Conservation (phyloP, 371 early-diverging fungal genomes). For the Mortierella sp. region DNA sequence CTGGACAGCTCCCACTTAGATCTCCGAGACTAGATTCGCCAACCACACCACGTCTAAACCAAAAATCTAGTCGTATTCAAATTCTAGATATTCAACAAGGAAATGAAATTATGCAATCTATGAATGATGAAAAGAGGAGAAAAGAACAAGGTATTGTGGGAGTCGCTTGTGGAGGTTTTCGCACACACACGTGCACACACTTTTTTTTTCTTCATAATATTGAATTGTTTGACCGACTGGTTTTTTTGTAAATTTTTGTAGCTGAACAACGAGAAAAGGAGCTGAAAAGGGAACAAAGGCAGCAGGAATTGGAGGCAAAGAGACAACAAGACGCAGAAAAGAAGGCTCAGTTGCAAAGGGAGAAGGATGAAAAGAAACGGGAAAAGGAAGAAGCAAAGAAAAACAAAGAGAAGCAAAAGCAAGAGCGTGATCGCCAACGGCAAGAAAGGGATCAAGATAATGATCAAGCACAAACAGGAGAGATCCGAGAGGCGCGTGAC, state of each 20-base stretch:
- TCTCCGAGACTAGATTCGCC: constrained; percentile 42
- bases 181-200: too few species aligned
- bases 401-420: constrained; percentile 38
- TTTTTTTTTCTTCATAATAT: neutral
- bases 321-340: constrained; percentile 47
- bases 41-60: constrained; percentile 40
- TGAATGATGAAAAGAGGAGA: constrained; percentile 46
- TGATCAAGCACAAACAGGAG: constrained; percentile 15
- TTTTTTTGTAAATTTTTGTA: constrained; percentile 3
- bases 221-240: neutral
- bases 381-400: constrained; percentile 52
- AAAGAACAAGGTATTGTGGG: constrained; percentile 37
- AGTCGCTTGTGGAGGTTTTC: neutral
- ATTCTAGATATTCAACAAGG: constrained; percentile 53
- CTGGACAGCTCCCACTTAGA: constrained; percentile 38
- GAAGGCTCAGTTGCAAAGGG: constrained; percentile 37
- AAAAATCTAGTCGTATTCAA: constrained; percentile 44
- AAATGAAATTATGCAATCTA: constrained; percentile 52
- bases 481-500: constrained; percentile 19
- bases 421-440: constrained; percentile 44
- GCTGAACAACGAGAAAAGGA: constrained; percentile 47
- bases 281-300: constrained; percentile 39
- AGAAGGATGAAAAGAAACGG: constrained; percentile 48
- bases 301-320: constrained; percentile 33
- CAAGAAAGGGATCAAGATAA: constrained; percentile 30